These are phyloP conservation scores for Fonsecaea nubica DNA, from an alignment of 2,329 filamentous ascomycete genomes.

Conservation along the genomic window DNA sequence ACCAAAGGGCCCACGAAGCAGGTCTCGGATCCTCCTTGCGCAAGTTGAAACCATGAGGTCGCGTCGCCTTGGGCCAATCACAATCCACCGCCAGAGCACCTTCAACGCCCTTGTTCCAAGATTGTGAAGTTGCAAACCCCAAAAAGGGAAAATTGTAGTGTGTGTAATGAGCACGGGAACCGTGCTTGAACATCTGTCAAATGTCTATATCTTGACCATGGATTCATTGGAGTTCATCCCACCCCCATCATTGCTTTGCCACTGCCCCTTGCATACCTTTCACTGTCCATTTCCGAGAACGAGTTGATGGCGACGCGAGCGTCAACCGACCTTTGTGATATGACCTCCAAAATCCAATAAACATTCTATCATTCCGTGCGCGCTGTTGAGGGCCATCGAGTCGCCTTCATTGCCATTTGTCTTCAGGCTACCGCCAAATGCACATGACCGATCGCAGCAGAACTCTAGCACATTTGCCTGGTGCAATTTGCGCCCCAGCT, in stretches of 20 bases:
- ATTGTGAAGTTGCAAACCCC: background rate
- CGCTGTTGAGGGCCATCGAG: background rate
- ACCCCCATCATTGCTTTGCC: slow-evolving; percentile 7
- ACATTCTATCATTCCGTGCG: background rate
- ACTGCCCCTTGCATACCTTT: background rate
- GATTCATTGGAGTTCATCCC: slow-evolving; percentile 16
- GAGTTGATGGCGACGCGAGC: background rate
- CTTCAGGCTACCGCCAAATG: background rate
- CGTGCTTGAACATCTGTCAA: slow-evolving; percentile 15
- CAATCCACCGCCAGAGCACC: background rate
- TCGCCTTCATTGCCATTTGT: background rate
- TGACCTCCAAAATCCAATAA: slow-evolving; percentile 1
- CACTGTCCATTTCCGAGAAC: background rate
- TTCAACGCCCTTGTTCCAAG: background rate
- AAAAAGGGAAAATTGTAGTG: background rate
- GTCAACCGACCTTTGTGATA: background rate
- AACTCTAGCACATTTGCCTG: background rate
- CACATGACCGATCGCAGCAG: background rate
- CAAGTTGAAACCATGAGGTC: slow-evolving; percentile 21
- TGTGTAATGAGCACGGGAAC: slow-evolving; percentile 5
- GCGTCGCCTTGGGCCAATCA: slow-evolving; percentile 34
- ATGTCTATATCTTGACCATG: slow-evolving; percentile 23
- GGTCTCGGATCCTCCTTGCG: slow-evolving; percentile 18
- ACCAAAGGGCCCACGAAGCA: slow-evolving; percentile 11
- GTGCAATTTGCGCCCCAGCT: background rate